phyloP scores from a whole-genome alignment of 352 stramenopile species.

The Globisporangium radiosum region DNA sequence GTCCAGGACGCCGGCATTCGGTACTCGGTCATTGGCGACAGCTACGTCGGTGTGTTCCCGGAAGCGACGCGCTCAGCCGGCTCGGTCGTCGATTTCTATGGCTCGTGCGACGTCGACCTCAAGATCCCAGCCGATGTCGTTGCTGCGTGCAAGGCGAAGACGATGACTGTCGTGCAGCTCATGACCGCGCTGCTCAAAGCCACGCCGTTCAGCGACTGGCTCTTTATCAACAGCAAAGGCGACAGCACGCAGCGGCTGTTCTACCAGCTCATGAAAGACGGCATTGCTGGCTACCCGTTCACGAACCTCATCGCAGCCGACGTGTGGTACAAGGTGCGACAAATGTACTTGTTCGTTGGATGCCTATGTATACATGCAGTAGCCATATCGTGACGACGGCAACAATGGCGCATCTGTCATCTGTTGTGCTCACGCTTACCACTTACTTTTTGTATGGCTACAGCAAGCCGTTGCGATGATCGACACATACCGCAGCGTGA shows the following conservation, averaged over 20 bases:
- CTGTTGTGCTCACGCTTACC: no score
- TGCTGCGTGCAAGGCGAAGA: slow-evolving; percentile 18
- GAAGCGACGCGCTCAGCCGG: slow-evolving; percentile 14
- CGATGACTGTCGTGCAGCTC: slow-evolving; percentile 26
- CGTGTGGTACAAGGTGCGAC: slow-evolving; percentile 21
- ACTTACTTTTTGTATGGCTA: no score
- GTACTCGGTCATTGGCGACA: slow-evolving; percentile 34
- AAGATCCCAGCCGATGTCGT: slow-evolving; percentile 11
- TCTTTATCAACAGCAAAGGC: slow-evolving; percentile 56
- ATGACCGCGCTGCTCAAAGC: slow-evolving; percentile 30
- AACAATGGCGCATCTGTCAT: no score
- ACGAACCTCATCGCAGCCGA: slow-evolving; percentile 37
- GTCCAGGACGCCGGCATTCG: slow-evolving; percentile 31
- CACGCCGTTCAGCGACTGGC: slow-evolving; percentile 34
- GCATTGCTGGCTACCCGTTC: slow-evolving; percentile 52
- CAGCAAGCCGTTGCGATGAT: slow-evolving; percentile 29
- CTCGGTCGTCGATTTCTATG: slow-evolving; percentile 29
- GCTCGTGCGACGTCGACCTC: slow-evolving; percentile 24
- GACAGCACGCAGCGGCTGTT: slow-evolving; percentile 55
- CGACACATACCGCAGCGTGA: slow-evolving; percentile 28
- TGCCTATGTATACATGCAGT: no score
- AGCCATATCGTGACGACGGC: no score
- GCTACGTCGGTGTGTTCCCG: slow-evolving; percentile 37
- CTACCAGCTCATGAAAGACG: slow-evolving; percentile 48
- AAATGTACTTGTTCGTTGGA: no score